Percentiles rank a stretch among this genome's conserved stretches.
Evolutionary conservation across 1,139 yeast genomes (phyloP).

Genomic region (Yamadazyma taylorii): DNA sequence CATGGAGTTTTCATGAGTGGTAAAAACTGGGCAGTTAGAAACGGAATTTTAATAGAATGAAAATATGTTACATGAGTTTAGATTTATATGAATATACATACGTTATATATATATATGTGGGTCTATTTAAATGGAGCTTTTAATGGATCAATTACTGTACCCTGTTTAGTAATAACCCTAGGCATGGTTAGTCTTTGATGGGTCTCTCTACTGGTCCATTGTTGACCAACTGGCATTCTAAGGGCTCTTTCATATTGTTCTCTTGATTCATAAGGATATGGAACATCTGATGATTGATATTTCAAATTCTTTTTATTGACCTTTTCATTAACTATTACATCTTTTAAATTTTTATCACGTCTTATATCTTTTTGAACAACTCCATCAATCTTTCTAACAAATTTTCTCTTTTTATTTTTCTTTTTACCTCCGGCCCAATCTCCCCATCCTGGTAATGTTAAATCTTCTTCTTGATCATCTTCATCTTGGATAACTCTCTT

Average conservation of each 20-base stretch:
- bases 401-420: slow-evolving; percentile 58
- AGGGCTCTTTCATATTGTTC: slow-evolving; percentile 94
- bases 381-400: slow-evolving; percentile 71
- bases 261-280: slow-evolving; percentile 88
- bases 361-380: slow-evolving; percentile 69
- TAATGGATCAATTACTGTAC: slow-evolving; percentile 87
- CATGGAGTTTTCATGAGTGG: slow-evolving; percentile 78
- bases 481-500: slow-evolving; percentile 67
- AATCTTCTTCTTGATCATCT: slow-evolving; percentile 83
- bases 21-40: slow-evolving; percentile 73
- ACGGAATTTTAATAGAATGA: slow-evolving; percentile 58
- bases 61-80: no score
- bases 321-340: slow-evolving; percentile 88
- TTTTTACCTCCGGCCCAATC: slow-evolving; percentile 70
- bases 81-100: not conserved
- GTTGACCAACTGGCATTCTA: slow-evolving; percentile 96
- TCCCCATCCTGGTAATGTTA: slow-evolving; percentile 95
- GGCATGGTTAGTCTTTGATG: slow-evolving; percentile 92
- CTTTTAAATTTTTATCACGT: slow-evolving; percentile 69
- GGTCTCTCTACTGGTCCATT: slow-evolving; percentile 88
- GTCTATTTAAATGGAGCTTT: slow-evolving; percentile 61
- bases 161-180: slow-evolving; percentile 80
- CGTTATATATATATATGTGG: not conserved
- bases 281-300: slow-evolving; percentile 84
- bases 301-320: slow-evolving; percentile 80